Evolutionary conservation across 2,329 filamentous ascomycete species (phyloP), one percentile per base, ranked within the genome.

Genomic region (Alternaria tenuissima): DNA sequence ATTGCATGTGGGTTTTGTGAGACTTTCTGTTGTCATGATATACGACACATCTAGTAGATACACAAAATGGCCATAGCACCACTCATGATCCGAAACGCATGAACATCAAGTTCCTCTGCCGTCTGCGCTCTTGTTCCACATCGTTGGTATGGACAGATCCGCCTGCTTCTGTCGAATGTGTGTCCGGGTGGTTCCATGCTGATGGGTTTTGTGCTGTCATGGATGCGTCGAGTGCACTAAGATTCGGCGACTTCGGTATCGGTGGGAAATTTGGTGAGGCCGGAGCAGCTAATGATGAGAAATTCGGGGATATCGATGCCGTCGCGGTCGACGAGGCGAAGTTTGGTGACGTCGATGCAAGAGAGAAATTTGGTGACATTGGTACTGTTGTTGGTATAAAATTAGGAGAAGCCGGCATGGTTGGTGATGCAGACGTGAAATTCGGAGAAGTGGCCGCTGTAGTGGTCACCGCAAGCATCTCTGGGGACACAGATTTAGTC

Each of bases 61-160:
- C 2, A 9, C 7, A 4, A 20, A 18, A 39, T 39, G 7, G 4
- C 5, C n/a, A 8, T 24, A 47, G n/a, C n/a, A 14, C 5, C 8
- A 32, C 48, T 41, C 41, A 57, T 26, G 24, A 34, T 20, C 61
- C 63, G 22, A 70, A 70, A 4, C 48, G 55, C 58, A 63, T 44
- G 41, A 70, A 71, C 60, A 71, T 67, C 18, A 71, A 36, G 3
- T 54, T 62, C 42, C 57, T 63, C 57, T 69, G 69, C 26, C 69
- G 64, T 34, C 61, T 55, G 38, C 51, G 57, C 46, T 72, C 66
- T 46, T 63, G 34, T n/a, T 64, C 34, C 0, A 36, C 49, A 32
- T 52, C 22, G 2, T 0, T 52, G 0, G 49, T 3, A 4, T 11
- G 49, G 3, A 6, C 48, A 8, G 32, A 24, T 18, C n/a, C 1